Base-by-base conservation (phyloP, 495 filamentous ascomycete genomes). In the Penicillium argentinense region DNA sequence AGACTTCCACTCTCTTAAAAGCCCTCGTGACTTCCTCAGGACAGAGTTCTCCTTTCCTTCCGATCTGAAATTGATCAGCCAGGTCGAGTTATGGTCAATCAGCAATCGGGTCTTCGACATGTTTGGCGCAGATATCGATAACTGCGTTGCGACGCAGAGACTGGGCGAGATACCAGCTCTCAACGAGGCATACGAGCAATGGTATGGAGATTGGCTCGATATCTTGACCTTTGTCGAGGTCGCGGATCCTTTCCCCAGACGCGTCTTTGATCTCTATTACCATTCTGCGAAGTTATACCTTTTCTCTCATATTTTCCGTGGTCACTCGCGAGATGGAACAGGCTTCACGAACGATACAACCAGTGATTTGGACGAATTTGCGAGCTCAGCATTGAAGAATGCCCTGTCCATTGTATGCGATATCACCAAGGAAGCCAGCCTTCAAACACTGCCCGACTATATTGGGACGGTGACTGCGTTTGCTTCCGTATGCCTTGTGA, bases 41-140 rank as follows among this genome's bases (percentile, higher is more conserved):
- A 37, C 23, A 4, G 24, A 39, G 11, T 41, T 26, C 46, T 46
- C 26, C 29, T 50, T 24, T 13, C 23, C 21, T 5, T 22, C 17
- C 18, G 48, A 45, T 21, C 2, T 39, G 21, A 34, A 21, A 4
- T 40, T 65, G 2, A 45, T 60, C 30, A 60, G 60, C 16, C 59
- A 63, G 30, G 59, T 65, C 9, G 28, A 54, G 7, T 42, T 51
- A 17, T 65, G 62, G 62, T 49, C 39, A 2, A 48, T 62, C 9
- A 37, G 43, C 22, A 47, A 30, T 19, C 38, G 52, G 9, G 44
- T 65, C 12, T 63, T 57, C 29, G 59, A 57, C 9, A 57, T 45
- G 3, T 65, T 65, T 37, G 62, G 62, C 16, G 47, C 49, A 8
- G 53, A 59, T 28, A 51, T 59, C 9, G 59, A 65, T 21, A 25